Evolutionary conservation across 2,329 filamentous ascomycete species (phyloP).

Genomic region (Colletotrichum orbiculare): DNA sequence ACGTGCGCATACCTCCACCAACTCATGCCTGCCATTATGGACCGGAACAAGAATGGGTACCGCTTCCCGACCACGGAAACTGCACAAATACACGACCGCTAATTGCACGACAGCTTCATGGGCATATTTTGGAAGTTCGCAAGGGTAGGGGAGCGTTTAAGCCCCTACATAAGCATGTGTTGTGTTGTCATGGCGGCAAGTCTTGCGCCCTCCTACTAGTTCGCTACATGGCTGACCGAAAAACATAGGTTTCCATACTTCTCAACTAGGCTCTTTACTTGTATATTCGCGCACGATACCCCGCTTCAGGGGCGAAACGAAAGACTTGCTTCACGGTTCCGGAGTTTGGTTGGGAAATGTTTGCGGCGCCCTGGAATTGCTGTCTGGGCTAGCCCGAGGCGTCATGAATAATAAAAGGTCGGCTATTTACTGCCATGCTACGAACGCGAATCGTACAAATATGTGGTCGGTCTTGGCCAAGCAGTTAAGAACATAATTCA

Average conservation of each 20-base stretch:
- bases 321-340: constrained; percentile 26
- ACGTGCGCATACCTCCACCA: constrained; percentile 94
- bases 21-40: constrained; percentile 88
- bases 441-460: constrained; percentile 9
- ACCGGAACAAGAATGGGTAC: constrained; percentile 92
- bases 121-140: constrained; percentile 98
- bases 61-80: constrained; percentile 38
- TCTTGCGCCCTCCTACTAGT: constrained; percentile 28
- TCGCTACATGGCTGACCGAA: not conserved
- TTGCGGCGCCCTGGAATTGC: constrained; percentile 24
- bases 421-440: not conserved
- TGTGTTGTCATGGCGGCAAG: constrained; percentile 93
- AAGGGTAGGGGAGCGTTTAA: constrained; percentile 89
- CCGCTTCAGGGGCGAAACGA: constrained; percentile 6
- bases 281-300: constrained; percentile 12
- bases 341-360: constrained; percentile 33
- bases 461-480: not conserved
- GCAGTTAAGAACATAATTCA: constrained; percentile 19
- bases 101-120: constrained; percentile 65
- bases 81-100: constrained; percentile 23
- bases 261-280: constrained; percentile 20
- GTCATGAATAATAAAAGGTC: constrained; percentile 1
- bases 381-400: constrained; percentile 20
- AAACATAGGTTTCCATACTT: constrained; percentile 22
- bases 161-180: constrained; percentile 94